Evolutionary conservation across 305 asterid genomes (phyloP).

Genomic region (Lippia alba): DNA sequence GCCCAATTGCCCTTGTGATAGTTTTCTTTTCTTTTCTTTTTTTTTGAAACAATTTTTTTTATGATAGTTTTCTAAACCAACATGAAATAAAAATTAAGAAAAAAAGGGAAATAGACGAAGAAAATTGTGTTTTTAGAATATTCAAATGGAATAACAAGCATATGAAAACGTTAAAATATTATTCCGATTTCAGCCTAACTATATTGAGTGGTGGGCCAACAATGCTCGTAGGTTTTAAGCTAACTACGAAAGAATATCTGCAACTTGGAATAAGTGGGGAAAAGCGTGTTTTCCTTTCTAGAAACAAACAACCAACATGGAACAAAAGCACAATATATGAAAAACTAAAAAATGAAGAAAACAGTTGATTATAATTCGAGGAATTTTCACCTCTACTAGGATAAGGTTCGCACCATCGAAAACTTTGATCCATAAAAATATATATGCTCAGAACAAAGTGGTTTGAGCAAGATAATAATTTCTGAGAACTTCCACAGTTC

Average conservation of each 20-base stretch:
- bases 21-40: too few species aligned
- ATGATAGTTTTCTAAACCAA: too few species aligned
- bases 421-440: too few species aligned
- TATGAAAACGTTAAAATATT: too few species aligned
- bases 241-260: constrained; percentile 34
- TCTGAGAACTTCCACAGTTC: too few species aligned
- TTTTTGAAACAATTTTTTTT: too few species aligned
- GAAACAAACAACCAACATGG: constrained; percentile 10
- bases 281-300: constrained; percentile 20
- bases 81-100: too few species aligned
- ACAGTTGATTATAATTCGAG: too few species aligned
- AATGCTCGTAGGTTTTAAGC: constrained; percentile 45
- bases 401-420: constrained; percentile 10
- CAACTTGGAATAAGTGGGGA: constrained; percentile 27
- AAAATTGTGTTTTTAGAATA: not conserved
- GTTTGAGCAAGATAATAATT: too few species aligned
- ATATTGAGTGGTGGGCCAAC: constrained; percentile 16
- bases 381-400: not conserved
- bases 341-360: not conserved
- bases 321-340: not conserved
- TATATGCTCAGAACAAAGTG: too few species aligned
- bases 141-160: not conserved
- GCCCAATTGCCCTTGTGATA: too few species aligned
- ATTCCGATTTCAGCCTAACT: not conserved
- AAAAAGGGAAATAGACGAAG: too few species aligned